Percentiles rank a stretch among this genome's conserved stretches.
Conservation (phyloP, 768 basidiomycete species). For the Daedalea quercina region DNA sequence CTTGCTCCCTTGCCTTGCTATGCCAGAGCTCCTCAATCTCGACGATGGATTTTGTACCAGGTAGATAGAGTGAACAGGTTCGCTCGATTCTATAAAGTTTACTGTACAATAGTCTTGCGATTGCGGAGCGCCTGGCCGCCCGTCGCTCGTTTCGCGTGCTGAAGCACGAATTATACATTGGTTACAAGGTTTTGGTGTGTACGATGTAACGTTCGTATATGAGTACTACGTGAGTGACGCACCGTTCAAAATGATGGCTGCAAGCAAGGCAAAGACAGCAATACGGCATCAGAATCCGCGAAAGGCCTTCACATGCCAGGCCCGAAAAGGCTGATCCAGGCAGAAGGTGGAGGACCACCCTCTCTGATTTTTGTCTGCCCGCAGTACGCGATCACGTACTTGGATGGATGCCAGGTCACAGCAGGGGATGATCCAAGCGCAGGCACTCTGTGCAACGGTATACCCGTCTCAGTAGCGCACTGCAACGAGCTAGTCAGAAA, state of each 20-base stretch:
- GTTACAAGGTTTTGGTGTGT: neutral
- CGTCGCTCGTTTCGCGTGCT: neutral
- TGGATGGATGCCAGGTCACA: slow-evolving; percentile 79
- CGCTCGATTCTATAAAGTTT: neutral
- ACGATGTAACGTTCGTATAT: too few species aligned
- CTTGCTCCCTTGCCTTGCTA: slow-evolving; percentile 6
- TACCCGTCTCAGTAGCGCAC: slow-evolving; percentile 75
- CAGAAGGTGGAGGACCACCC: slow-evolving; percentile 56
- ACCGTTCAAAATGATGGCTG: too few species aligned
- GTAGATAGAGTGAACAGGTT: neutral
- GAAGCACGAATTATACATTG: neutral
- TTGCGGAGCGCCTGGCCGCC: slow-evolving; percentile 2
- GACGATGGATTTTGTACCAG: neutral
- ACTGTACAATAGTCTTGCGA: neutral
- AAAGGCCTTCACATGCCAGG: slow-evolving; percentile 18
- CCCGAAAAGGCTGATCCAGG: slow-evolving; percentile 72
- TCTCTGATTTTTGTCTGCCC: slow-evolving; percentile 67
- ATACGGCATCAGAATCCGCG: too few species aligned
- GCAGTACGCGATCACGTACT: slow-evolving; percentile 76
- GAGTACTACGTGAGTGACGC: too few species aligned
- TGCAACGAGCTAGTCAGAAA: slow-evolving; percentile 20
- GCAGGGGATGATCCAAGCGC: slow-evolving; percentile 67
- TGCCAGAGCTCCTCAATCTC: slow-evolving; percentile 4
- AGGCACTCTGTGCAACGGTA: slow-evolving; percentile 71
- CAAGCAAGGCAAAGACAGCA: too few species aligned